Conservation (phyloP, 2,329 filamentous ascomycete genomes). For the Colletotrichum australisinense region DNA sequence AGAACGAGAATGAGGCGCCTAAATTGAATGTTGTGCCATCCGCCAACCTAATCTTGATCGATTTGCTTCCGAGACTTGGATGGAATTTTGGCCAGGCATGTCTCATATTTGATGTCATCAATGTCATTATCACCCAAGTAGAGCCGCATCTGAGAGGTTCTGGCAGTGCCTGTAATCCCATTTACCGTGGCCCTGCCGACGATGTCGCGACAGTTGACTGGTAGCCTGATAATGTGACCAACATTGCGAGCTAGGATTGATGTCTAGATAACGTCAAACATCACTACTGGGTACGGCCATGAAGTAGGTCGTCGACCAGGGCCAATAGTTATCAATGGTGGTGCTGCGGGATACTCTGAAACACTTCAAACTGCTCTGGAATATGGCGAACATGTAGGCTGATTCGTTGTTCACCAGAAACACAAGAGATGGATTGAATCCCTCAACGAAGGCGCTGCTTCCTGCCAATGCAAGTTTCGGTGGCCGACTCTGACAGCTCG, state of each 20-base stretch:
- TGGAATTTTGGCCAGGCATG: not conserved
- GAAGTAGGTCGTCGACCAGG: not conserved
- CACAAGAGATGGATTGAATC: not conserved
- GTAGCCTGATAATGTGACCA: not conserved
- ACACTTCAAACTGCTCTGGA: not conserved
- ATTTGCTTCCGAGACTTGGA: not conserved
- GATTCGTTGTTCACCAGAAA: not conserved
- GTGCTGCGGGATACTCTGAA: not conserved
- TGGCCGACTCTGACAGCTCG: conserved; percentile 12
- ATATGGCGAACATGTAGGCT: not conserved
- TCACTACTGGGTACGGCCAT: not conserved
- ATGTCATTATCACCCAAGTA: not conserved
- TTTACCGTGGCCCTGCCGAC: not conserved
- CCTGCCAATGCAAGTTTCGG: conserved; percentile 20
- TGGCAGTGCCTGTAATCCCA: not conserved
- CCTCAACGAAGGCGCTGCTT: not conserved
- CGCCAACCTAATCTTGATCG: not conserved
- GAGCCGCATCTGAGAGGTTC: not conserved
- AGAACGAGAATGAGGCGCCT: not conserved
- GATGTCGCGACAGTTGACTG: conserved; percentile 1
- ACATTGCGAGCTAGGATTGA: not conserved
- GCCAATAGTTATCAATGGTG: not conserved
- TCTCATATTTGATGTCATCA: not conserved
- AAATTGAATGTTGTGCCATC: not conserved
- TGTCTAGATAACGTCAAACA: not conserved